A percentile compares a stretch with the other conserved stretches of the same genome.
These are phyloP conservation scores for Betula pendula DNA, from an alignment of 306 rosid genomes.

Conservation along the genomic window DNA sequence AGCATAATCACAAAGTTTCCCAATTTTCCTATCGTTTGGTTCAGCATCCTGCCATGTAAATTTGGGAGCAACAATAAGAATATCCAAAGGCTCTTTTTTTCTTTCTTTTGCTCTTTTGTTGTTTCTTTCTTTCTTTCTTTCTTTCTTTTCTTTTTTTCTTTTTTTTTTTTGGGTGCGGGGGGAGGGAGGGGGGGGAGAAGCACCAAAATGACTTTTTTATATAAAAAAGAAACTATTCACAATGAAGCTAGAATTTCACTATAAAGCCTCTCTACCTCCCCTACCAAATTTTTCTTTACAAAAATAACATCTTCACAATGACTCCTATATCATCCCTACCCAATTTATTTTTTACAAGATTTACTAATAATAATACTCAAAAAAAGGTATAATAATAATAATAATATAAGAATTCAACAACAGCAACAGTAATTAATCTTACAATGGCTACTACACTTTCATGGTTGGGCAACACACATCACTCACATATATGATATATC, in stretches of 20 bases:
- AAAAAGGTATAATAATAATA: not conserved
- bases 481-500: not conserved
- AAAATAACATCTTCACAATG: not conserved
- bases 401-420: slow-evolving; percentile 2
- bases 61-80: slow-evolving; percentile 14
- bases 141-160: no score
- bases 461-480: slow-evolving; percentile 23
- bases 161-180: no score
- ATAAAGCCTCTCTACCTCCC: not conserved
- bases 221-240: not conserved
- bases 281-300: slow-evolving; percentile 12
- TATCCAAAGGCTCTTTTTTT: not conserved
- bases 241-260: not conserved
- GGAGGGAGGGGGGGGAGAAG: not conserved
- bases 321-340: not conserved
- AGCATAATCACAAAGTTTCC: slow-evolving; percentile 58
- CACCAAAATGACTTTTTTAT: no score
- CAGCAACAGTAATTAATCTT: slow-evolving; percentile 21
- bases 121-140: no score
- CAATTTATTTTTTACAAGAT: not conserved
- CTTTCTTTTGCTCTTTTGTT: not conserved
- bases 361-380: not conserved
- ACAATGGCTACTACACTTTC: slow-evolving; percentile 9
- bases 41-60: slow-evolving; percentile 45
- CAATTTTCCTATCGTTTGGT: slow-evolving; percentile 54